Base-by-base conservation (phyloP, 257 asterid genomes). In the Euphrasia confusa region DNA sequence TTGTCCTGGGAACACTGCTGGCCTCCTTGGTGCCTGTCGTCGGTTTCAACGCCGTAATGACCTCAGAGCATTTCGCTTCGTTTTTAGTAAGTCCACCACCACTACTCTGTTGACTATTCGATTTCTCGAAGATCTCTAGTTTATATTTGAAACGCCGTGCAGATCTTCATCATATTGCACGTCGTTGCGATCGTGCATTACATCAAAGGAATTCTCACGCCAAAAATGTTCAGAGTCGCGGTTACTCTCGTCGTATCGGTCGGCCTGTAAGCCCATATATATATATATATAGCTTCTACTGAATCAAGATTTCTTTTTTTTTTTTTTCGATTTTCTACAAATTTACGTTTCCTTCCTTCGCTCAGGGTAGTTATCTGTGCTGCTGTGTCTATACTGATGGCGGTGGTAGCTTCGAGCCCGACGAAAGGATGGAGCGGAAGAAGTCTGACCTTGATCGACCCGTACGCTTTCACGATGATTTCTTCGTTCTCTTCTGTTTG, bases 341-440 rank as follows among this genome's bases (percentile, higher is more conserved):
- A 3, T 42, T 14, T 58, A 35, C 27, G 44, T 67, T 60, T 8
- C 56, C 8, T 27, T 60, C 56, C 10, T 27, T 60, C 65, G 32
- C 79, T 35, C 97, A 93, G 99, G 87, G 64, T 87, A 55, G 83
- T 93, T 64, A 76, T 94, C 60, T 68, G 71, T 50, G 94, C 84
- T 70, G 83, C 79, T 68, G 67, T 89, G 59, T 90, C 94, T 67
- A 80, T 93, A 54, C 78, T 93, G 26, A 9, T 89, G 59, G 97
- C 99, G 71, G 14, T 93, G 76, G 95, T 89, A 71, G 97, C 99
- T 76, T 89, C 99, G 65, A 89, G 99, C 82, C 99, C 99, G 70
- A 93, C 99, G 12, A 81, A 75, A 79, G 99, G 99, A 67, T 93
- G 99, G 99, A 93, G 97, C 68, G 99, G 99, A 61, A 76, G 99